Evolutionary conservation across 2,329 filamentous ascomycete species (phyloP).

Genomic region (Xylaria sp.): DNA sequence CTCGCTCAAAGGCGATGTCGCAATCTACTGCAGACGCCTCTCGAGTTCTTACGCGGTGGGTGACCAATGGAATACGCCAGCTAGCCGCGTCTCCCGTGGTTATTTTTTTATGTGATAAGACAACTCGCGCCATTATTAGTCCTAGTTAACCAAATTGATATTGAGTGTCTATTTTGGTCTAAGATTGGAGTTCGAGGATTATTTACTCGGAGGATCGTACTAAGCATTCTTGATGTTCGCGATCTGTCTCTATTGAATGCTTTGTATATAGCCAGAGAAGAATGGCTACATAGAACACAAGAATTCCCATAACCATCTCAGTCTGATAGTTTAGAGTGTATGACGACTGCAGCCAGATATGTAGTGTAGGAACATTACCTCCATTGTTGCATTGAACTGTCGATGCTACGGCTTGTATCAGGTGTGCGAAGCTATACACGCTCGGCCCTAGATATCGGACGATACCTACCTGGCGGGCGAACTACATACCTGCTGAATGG

Average conservation of each 20-base stretch:
- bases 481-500: neutral
- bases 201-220: neutral
- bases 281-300: neutral
- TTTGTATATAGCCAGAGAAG: too few species aligned
- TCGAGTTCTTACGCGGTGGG: neutral
- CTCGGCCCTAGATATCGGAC: conserved; percentile 2
- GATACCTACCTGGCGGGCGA: neutral
- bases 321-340: neutral
- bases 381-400: neutral
- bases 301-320: neutral
- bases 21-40: neutral
- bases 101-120: neutral
- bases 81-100: conserved; percentile 10
- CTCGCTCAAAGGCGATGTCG: neutral
- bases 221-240: neutral
- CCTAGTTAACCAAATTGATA: neutral
- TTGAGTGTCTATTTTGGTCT: neutral
- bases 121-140: conserved; percentile 2
- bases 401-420: neutral
- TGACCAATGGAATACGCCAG: conserved; percentile 7
- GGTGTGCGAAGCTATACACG: neutral
- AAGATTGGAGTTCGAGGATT: neutral
- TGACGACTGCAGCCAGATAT: neutral
- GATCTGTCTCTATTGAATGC: neutral
- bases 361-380: neutral